phyloP scores from a whole-genome alignment of 2,329 filamentous ascomycete genomes.

The Ramularia endophylla region DNA sequence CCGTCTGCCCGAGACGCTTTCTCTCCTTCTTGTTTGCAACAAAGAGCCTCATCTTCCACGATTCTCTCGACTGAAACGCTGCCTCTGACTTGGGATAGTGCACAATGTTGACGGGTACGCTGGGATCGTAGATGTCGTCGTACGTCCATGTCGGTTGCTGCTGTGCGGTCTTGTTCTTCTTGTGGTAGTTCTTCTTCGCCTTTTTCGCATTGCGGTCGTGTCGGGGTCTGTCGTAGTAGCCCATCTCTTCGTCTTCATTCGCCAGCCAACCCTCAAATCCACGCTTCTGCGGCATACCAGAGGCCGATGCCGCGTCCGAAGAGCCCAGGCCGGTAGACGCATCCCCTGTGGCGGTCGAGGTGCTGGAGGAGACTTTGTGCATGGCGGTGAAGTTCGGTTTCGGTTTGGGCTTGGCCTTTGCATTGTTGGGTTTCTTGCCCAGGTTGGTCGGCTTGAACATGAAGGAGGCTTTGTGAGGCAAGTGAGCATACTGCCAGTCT shows the following conservation, averaged over 20 bases:
- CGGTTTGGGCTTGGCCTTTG: slow-evolving; percentile 59
- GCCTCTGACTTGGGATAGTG: slow-evolving; percentile 82
- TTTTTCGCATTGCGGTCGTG: slow-evolving; percentile 70
- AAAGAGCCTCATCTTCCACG: slow-evolving; percentile 76
- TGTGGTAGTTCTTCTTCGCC: slow-evolving; percentile 52
- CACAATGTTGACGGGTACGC: slow-evolving; percentile 74
- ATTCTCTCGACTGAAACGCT: slow-evolving; percentile 70
- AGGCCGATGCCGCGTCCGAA: slow-evolving; percentile 17
- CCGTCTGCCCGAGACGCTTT: slow-evolving; percentile 38
- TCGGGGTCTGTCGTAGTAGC: slow-evolving; percentile 52
- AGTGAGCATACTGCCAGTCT: slow-evolving; percentile 38
- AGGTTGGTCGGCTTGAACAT: slow-evolving; percentile 80
- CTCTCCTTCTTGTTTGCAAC: slow-evolving; percentile 54
- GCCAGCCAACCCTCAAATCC: slow-evolving; percentile 76
- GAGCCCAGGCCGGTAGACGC: slow-evolving; percentile 24
- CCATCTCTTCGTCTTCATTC: slow-evolving; percentile 72
- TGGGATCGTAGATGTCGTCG: slow-evolving; percentile 86
- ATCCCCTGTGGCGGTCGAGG: slow-evolving; percentile 11
- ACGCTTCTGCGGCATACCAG: slow-evolving; percentile 32
- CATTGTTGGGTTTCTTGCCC: slow-evolving; percentile 31
- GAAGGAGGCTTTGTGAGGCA: slow-evolving; percentile 53
- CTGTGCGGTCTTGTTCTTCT: slow-evolving; percentile 50
- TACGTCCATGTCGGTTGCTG: slow-evolving; percentile 51
- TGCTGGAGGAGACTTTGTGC: slow-evolving; percentile 25
- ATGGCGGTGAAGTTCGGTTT: slow-evolving; percentile 52